These are phyloP conservation scores for Suillus hirtellus DNA, from an alignment of 768 basidiomycete species.

Conservation along the genomic window DNA sequence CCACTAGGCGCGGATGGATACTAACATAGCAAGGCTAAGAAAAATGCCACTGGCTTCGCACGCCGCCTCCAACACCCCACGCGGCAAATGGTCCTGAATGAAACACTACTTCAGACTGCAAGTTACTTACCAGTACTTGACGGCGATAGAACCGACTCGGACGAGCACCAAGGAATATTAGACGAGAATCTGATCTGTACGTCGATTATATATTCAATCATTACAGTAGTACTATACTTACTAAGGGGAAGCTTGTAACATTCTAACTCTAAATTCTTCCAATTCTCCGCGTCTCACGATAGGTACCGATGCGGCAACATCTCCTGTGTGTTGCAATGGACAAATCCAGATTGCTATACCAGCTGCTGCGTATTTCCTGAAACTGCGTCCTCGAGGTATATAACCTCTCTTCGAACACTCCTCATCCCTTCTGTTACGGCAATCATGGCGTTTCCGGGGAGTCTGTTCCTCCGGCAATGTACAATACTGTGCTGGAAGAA, in stretches of 20 bases:
- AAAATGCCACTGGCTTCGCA: neutral
- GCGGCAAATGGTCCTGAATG: neutral
- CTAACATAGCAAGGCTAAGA: neutral
- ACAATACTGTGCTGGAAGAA: conserved; percentile 68
- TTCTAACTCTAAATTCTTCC: neutral
- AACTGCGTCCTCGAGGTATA: neutral
- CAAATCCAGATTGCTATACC: neutral
- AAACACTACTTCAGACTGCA: neutral
- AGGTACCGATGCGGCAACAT: neutral
- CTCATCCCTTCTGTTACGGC: neutral
- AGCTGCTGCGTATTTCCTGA: neutral
- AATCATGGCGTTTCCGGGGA: conserved; percentile 8
- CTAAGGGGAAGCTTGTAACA: neutral
- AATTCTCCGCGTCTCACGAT: neutral
- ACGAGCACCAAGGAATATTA: neutral
- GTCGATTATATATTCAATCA: neutral
- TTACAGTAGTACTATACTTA: neutral
- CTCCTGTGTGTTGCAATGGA: neutral
- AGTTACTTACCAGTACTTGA: neutral
- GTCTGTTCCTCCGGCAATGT: conserved; percentile 63
- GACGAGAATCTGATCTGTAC: neutral
- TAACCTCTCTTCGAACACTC: neutral
- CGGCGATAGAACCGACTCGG: too few relatives aligned
- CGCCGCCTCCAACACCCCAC: neutral
- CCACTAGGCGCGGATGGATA: neutral